A percentile compares a stretch with the other conserved stretches of the same genome.
These are phyloP conservation scores for Cynanchum wilfordii DNA, from an alignment of 257 asterid genomes.

Conservation along the genomic window DNA sequence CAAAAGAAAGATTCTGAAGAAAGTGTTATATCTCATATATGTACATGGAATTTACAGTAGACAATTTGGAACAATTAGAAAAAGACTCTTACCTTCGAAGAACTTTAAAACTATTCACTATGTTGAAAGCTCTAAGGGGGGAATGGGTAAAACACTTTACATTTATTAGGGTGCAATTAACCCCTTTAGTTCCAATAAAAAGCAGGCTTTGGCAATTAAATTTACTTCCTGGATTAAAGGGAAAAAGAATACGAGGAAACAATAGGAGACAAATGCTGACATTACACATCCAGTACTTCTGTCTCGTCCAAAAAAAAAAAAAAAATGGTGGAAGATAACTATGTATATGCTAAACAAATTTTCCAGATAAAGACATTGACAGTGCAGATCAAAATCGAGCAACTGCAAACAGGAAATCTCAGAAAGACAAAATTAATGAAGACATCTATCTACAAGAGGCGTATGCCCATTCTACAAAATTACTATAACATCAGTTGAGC, in stretches of 20 bases:
- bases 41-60: no score
- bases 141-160: no score
- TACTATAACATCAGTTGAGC: conserved; percentile 44
- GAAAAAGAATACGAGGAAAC: background rate
- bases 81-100: no score
- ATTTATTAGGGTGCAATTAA: no score
- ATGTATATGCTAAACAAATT: background rate
- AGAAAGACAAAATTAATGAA: conserved; percentile 27
- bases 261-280: background rate
- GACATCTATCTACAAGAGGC: conserved; percentile 58
- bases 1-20: no score
- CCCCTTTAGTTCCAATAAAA: background rate
- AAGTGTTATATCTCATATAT: no score
- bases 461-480: conserved; percentile 36
- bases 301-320: background rate
- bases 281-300: background rate
- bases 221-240: background rate
- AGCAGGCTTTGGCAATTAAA: no score
- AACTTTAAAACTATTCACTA: no score
- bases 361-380: conserved; percentile 12
- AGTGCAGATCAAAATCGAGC: conserved; percentile 38
- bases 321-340: background rate
- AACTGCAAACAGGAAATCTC: conserved; percentile 32
- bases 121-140: no score
- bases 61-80: no score